A percentile compares a stretch with the other conserved stretches of the same genome.
Conservation (phyloP, 2,329 filamentous ascomycete genomes). For the Juglanconis sp. region DNA sequence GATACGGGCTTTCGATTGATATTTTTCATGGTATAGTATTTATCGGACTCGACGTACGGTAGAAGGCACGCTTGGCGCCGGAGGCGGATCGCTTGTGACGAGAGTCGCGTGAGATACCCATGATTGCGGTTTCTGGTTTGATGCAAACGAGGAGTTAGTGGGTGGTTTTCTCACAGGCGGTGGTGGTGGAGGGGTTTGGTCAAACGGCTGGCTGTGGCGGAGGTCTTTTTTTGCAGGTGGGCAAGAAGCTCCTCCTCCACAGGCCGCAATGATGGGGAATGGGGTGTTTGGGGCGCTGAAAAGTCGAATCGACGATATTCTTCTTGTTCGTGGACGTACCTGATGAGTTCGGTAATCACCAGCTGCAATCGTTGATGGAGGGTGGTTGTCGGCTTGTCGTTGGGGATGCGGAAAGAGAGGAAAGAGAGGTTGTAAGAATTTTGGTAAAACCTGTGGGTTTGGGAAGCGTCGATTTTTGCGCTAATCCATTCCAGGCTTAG, state of each 20-base stretch:
- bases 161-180: not conserved
- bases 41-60: slow-evolving; percentile 63
- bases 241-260: not conserved
- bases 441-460: slow-evolving; percentile 14
- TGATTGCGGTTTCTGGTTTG: slow-evolving; percentile 70
- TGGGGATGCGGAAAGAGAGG: slow-evolving; percentile 5
- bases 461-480: not conserved
- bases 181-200: not conserved
- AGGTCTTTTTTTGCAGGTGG: not conserved
- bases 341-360: slow-evolving; percentile 20
- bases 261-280: not conserved
- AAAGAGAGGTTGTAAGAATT: slow-evolving; percentile 11
- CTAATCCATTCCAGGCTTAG: not conserved
- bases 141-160: slow-evolving; percentile 26
- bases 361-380: slow-evolving; percentile 18
- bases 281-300: not conserved
- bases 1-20: slow-evolving; percentile 66
- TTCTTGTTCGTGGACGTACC: slow-evolving; percentile 12
- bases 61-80: slow-evolving; percentile 95
- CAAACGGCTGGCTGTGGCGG: not conserved
- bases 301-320: not conserved
- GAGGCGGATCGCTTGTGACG: slow-evolving; percentile 99
- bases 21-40: slow-evolving; percentile 44
- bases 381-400: slow-evolving; percentile 19
- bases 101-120: slow-evolving; percentile 99